phyloP scores from a whole-genome alignment of 1,284 basidiomycete species.

The Ceratobasidium sp. region DNA sequence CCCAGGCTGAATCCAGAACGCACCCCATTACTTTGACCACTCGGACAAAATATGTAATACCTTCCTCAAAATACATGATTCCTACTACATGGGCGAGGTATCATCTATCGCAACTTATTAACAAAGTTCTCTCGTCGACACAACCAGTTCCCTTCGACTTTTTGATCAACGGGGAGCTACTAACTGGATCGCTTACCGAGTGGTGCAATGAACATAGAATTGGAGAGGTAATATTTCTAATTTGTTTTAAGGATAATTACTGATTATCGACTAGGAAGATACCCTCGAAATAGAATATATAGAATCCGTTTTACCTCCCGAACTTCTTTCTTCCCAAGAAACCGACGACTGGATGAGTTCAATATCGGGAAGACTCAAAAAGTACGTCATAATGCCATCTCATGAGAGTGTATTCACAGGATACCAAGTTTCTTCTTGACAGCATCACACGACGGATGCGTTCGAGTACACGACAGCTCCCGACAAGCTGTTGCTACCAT shows the following conservation, averaged over 20 bases:
- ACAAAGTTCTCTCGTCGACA: constrained; percentile 85
- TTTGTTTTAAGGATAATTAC: not conserved
- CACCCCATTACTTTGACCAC: constrained; percentile 84
- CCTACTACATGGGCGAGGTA: constrained; percentile 91
- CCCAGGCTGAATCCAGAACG: constrained; percentile 45
- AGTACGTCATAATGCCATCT: constrained; percentile 61
- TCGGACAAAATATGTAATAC: constrained; percentile 81
- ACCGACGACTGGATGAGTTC: constrained; percentile 96
- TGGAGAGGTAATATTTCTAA: constrained; percentile 65
- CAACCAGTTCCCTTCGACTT: constrained; percentile 94
- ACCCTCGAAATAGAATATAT: constrained; percentile 95
- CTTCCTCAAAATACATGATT: constrained; percentile 93
- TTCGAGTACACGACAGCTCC: constrained; percentile 79
- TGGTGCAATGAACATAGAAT: constrained; percentile 80
- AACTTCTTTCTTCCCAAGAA: constrained; percentile 80
- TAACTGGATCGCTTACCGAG: constrained; percentile 77
- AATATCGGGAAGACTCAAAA: constrained; percentile 73
- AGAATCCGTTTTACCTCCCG: constrained; percentile 89
- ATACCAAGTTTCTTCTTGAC: constrained; percentile 73
- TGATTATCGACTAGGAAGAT: constrained; percentile 67
- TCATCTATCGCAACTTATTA: constrained; percentile 97
- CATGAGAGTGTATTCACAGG: constrained; percentile 15
- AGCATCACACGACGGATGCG: constrained; percentile 80
- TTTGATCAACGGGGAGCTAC: constrained; percentile 82
- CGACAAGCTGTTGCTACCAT: constrained; percentile 65